Conservation (phyloP, 2,329 filamentous ascomycete genomes). For the Neopestalotiopsis rosae region DNA sequence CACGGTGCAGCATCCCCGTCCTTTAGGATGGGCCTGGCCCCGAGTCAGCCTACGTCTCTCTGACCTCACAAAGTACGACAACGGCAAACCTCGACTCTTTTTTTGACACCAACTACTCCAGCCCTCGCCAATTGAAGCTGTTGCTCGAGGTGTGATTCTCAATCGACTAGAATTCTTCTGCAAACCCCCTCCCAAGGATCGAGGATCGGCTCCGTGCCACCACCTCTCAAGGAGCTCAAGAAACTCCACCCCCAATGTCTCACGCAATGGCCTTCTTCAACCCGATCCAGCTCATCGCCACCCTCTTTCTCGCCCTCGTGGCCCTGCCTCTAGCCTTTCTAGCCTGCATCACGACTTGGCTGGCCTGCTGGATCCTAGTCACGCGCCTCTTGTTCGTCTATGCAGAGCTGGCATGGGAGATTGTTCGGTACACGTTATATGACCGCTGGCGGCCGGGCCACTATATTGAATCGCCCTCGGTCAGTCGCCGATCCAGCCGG, state of each 20-base stretch:
- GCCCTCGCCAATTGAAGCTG: not conserved
- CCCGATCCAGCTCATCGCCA: constrained; percentile 59
- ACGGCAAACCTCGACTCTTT: not conserved
- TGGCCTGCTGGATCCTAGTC: constrained; percentile 66
- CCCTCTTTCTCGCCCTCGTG: constrained; percentile 67
- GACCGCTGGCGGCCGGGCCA: constrained; percentile 40
- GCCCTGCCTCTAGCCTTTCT: constrained; percentile 68
- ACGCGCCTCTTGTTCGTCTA: constrained; percentile 67
- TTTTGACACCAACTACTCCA: not conserved
- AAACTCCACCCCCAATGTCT: constrained; percentile 6
- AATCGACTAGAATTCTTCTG: not conserved
- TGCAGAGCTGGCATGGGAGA: constrained; percentile 63
- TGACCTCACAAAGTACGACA: not conserved
- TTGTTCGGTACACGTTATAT: constrained; percentile 61
- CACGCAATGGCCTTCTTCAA: constrained; percentile 57
- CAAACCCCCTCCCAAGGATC: not conserved
- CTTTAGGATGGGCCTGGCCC: not conserved
- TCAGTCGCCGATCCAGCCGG: constrained; percentile 18
- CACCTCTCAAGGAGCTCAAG: not conserved
- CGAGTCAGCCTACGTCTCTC: not conserved
- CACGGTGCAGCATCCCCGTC: not conserved
- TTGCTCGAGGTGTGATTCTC: not conserved
- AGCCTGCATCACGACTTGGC: constrained; percentile 65
- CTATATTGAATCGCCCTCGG: constrained; percentile 30
- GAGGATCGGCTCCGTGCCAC: not conserved